These are phyloP conservation scores for Trichothecium roseum DNA, from an alignment of 2,329 filamentous ascomycete genomes.

Conservation along the genomic window DNA sequence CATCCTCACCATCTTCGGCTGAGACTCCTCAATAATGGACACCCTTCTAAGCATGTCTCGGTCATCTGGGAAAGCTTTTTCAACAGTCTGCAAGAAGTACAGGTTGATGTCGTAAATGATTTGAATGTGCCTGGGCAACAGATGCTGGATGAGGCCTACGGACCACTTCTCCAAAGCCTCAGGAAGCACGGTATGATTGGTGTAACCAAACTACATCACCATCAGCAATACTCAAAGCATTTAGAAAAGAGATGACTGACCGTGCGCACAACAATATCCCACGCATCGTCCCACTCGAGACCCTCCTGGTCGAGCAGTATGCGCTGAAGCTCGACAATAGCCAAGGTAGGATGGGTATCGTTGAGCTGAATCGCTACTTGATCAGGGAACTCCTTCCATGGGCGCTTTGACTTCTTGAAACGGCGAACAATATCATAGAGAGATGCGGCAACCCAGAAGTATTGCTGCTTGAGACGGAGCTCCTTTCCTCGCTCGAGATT, in stretches of 20 bases:
- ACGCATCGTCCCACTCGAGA: constrained; percentile 86
- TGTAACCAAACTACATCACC: constrained; percentile 70
- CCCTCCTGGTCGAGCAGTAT: constrained; percentile 85
- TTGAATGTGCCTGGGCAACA: constrained; percentile 87
- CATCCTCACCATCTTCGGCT: constrained; percentile 98
- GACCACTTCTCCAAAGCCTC: constrained; percentile 99
- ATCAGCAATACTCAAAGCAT: not conserved
- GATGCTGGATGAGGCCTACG: constrained; percentile 80
- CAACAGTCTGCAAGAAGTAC: constrained; percentile 81
- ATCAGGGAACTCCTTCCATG: constrained; percentile 86
- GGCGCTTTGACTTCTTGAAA: constrained; percentile 92
- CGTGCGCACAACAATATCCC: constrained; percentile 65
- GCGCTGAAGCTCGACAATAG: constrained; percentile 89
- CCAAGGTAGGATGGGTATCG: constrained; percentile 92
- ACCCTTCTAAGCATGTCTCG: constrained; percentile 75
- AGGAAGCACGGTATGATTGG: constrained; percentile 94
- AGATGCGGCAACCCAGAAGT: constrained; percentile 98
- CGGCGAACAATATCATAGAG: constrained; percentile 91
- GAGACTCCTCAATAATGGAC: constrained; percentile 96
- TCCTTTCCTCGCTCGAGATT: constrained; percentile 96
- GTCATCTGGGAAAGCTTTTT: constrained; percentile 83
- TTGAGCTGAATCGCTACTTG: constrained; percentile 97
- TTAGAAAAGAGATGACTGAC: constrained; percentile 29
- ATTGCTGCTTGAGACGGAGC: constrained; percentile 95
- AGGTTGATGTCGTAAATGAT: constrained; percentile 99